Evolutionary conservation across 352 stramenopile species (phyloP), one percentile per base, ranked within the genome.

Genomic region (Phytophthora tentaculata): DNA sequence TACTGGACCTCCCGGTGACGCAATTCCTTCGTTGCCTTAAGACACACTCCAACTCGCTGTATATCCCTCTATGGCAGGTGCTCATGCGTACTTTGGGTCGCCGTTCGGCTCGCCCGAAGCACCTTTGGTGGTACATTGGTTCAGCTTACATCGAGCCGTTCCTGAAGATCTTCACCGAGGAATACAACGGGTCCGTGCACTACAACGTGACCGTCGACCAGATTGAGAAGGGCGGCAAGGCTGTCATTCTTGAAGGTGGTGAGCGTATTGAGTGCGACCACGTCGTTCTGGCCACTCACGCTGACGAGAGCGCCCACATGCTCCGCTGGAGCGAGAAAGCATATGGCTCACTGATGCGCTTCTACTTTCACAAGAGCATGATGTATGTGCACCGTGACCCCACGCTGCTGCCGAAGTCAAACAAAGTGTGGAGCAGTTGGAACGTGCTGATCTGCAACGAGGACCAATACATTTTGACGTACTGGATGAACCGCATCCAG

Each of bases 401-500:
- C 51, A 71, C 64, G 59, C 89, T 95, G 70, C 61, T 95, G 54
- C 83, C 86, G 49, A 73, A 73, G 12, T 84, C 86, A 50, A 87
- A 89, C 69, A 91, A 89, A 61, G 79, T 90, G 47, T 95, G 88
- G 88, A 90, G 79, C 73, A 85, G 69, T 56, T 96, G 88, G 88
- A 96, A 96, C 66, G 88, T 96, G 57, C 80, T 89, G 62, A 96
- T 96, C 69, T 92, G 82, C 26, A 73, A 88, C 44, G 77, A 89
- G 63, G 86, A 96, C 26, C 74, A 92, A 77, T 96, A 96, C 77
- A 80, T 96, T 39, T 51, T 96, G 22, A 96, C 88, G 53, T 96
- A 96, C 80, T 96, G 88, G 88, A 96, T 96, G 83, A 96, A 96
- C 76, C 86, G 88, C 56, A 94, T 96, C 68, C 88, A 96, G 74